Base-by-base conservation (phyloP, 2,329 filamentous ascomycete species). In the Fulvia fulva region DNA sequence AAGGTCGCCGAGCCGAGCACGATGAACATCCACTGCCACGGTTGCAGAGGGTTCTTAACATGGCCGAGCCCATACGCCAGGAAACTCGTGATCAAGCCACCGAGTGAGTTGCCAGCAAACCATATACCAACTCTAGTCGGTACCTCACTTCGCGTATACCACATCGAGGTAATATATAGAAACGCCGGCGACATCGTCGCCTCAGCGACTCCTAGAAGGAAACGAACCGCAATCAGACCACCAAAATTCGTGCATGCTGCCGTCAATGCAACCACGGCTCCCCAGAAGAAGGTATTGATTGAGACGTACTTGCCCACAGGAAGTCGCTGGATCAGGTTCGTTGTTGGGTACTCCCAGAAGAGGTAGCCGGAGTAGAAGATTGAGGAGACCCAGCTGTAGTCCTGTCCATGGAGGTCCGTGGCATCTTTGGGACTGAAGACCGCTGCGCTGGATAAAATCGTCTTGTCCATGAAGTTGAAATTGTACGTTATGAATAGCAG, bases 171-270 rank as follows among this genome's bases (percentile, higher is more conserved):
- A 22, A 76, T 72, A 59, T 75, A 76, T 23, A 74, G 70, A 53
- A 73, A 73, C 5, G 74, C 75, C 0, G 74, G 74, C 28, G 71
- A 68, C 51, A 70, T 69, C n/a, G 69, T 66, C 16, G 74, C 73
- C 14, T 70, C 70, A 1, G 72, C 63, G 1, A 64, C 62, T 46
- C 74, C 73, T 7, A 77, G 69, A 44, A 76, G 62, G 50, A 72
- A 71, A 1, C 74, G 69, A 6, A 74, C 69, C 9, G 67, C 70
- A 8, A 76, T 64, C 1, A 77, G 65, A n/a, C 68, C 66, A 12
- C 63, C 55, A 56, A 72, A 76, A 30, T 63, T 69, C 22, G 71
- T 68, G 37, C 71, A 71, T 2, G 69, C 70, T 2, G 74, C 73
- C 6, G 72, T 75, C 21, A 65, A 53, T 28, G 68, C 68, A 1